Evolutionary conservation across 257 asterid genomes (phyloP), one percentile per base, ranked within the genome.

Genomic region (Primulina tabacum): DNA sequence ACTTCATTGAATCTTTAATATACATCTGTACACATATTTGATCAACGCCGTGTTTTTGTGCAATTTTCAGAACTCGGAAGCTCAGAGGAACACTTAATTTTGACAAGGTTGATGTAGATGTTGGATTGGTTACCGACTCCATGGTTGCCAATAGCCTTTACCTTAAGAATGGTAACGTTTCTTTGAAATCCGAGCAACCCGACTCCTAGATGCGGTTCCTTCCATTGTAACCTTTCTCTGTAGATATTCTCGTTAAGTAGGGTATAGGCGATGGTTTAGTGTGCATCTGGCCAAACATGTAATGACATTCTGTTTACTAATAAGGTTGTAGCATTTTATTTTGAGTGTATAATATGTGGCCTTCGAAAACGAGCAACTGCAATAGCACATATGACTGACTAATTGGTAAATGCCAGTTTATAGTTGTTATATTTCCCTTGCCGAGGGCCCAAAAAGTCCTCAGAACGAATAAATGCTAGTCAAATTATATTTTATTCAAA

Each of bases 111-210:
- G 26, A 24, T 3, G 95, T 79, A 3, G 53, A 43, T 43, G 56
- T 47, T 53, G 97, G 99, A 24, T 80, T 93, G 82, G 99, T 91
- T 17, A 90, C 92, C 2, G 99, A 94, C 81, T 84, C 96, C 2
- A 65, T 90, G 35, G 99, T 91, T 21, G 95, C 96, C 40, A 87
- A 83, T 66, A 88, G 93, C 74, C 89, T 94, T 37, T 77, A 67
- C 77, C 78, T 83, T 58, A 89, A 85, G 75, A 88, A 85, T 7
- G 92, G 95, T 18, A 86, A 76, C 62, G 40, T 62, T 56, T 80
- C 82, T 4, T 68, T 88, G 80, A 92, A 92, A 81, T 53, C 95
- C 10, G 98, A 92, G 87, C 92, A 83, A 66, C 85, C 87, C 1
- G 96, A 87, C 67, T 73, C 81, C 0, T 88, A 81, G 79, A 34